Conservation (phyloP, 345 rosid genomes). For the Sapria himalayana region DNA sequence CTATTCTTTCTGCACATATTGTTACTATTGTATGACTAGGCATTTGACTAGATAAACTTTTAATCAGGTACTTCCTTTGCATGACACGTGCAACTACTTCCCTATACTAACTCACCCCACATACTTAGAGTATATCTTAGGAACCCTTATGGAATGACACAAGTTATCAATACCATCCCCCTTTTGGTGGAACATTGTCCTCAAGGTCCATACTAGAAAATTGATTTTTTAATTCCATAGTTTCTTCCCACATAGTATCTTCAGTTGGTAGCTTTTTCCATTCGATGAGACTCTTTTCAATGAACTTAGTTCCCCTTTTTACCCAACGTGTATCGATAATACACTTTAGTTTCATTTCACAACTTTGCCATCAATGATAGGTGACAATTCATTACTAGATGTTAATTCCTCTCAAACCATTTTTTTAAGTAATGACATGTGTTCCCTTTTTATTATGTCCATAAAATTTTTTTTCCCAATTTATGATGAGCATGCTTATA, state of each 20-base stretch:
- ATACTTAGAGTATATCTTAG: too few species aligned
- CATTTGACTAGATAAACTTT: too few species aligned
- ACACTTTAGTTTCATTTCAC: not conserved
- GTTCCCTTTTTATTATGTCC: not conserved
- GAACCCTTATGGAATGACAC: too few species aligned
- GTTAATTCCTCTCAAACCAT: not conserved
- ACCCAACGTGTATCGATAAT: not conserved
- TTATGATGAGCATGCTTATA: not conserved
- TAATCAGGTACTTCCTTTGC: too few species aligned
- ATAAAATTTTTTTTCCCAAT: not conserved
- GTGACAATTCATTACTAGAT: too few species aligned
- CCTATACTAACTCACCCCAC: too few species aligned
- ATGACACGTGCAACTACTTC: too few species aligned
- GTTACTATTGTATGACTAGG: too few species aligned
- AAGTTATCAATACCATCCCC: too few species aligned
- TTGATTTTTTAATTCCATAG: not conserved
- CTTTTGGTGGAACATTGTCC: not conserved
- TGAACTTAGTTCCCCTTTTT: not conserved
- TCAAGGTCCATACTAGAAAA: not conserved
- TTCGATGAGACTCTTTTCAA: not conserved
- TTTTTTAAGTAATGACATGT: not conserved
- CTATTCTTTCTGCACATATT: too few species aligned
- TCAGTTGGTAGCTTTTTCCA: not conserved
- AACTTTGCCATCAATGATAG: too few species aligned
- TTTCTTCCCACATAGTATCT: not conserved